Percentiles rank a stretch among this genome's conserved stretches.
These are phyloP conservation scores for Fagopyrum tataricum DNA, from an alignment of 148 eudicot genomes.

Conservation along the genomic window DNA sequence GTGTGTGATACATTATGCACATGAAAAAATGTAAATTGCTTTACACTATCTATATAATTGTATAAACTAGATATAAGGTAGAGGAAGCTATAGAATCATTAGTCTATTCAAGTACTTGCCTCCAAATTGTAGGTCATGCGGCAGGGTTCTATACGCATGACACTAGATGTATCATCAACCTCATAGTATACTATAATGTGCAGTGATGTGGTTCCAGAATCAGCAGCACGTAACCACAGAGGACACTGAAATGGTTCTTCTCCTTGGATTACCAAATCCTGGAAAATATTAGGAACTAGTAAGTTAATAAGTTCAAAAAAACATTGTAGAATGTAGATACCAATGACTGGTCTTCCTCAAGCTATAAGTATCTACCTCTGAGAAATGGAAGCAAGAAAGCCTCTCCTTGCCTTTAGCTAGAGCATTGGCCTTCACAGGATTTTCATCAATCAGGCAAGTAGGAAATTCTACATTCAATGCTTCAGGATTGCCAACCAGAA, in stretches of 20 bases:
- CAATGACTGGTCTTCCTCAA: background rate
- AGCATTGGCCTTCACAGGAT: slow-evolving; percentile 20
- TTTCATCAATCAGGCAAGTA: slow-evolving; percentile 40
- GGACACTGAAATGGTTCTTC: slow-evolving; percentile 70
- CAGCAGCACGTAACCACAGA: slow-evolving; percentile 86
- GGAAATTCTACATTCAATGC: slow-evolving; percentile 60
- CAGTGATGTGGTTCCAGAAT: slow-evolving; percentile 62
- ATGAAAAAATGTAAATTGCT: background rate
- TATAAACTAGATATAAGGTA: background rate
- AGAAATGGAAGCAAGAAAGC: slow-evolving; percentile 45
- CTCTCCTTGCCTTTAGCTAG: slow-evolving; percentile 11
- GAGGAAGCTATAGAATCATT: background rate
- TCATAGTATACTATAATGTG: slow-evolving; percentile 70
- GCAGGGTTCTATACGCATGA: slow-evolving; percentile 76
- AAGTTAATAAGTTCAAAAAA: slow-evolving; percentile 6
- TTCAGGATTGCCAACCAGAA: slow-evolving; percentile 50
- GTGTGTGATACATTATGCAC: background rate
- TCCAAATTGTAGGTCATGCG: slow-evolving; percentile 78
- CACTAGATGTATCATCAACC: slow-evolving; percentile 51
- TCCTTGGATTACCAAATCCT: slow-evolving; percentile 51
- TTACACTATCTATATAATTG: background rate
- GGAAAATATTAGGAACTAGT: slow-evolving; percentile 17
- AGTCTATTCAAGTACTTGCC: slow-evolving; percentile 31
- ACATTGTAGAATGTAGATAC: background rate
- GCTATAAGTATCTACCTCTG: slow-evolving; percentile 51